Conservation (phyloP, 176 grass and related monocot species). For the Oryza meyeriana region DNA sequence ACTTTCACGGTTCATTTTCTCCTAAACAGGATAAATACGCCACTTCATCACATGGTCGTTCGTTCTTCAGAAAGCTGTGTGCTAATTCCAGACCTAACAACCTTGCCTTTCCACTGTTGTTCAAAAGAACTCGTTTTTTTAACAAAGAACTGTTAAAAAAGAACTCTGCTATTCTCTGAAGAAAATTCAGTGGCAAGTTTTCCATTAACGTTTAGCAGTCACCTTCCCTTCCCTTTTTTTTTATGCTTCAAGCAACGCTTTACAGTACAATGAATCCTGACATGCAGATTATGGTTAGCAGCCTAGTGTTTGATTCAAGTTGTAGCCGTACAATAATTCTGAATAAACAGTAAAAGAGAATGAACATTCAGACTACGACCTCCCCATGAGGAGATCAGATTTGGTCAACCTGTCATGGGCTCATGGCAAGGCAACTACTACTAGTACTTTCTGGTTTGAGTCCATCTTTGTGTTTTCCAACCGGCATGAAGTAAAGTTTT, state of each 20-base stretch:
- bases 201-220: neutral
- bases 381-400: neutral
- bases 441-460: neutral
- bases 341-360: neutral
- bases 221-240: neutral
- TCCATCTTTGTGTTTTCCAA: neutral
- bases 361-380: neutral
- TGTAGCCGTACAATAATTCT: neutral
- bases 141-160: neutral
- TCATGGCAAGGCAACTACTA: neutral
- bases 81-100: neutral
- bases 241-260: neutral
- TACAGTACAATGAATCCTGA: neutral
- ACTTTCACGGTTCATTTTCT: neutral
- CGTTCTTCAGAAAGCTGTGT: neutral
- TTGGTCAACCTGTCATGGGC: neutral
- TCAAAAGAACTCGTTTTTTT: neutral
- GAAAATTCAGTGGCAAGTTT: constrained; percentile 5
- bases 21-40: neutral
- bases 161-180: neutral
- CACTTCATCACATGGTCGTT: neutral
- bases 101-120: neutral
- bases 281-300: neutral
- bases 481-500: neutral
- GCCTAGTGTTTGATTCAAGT: neutral